Conservation (phyloP, 2,329 filamentous ascomycete genomes). For the Pseudogymnoascus sp. region DNA sequence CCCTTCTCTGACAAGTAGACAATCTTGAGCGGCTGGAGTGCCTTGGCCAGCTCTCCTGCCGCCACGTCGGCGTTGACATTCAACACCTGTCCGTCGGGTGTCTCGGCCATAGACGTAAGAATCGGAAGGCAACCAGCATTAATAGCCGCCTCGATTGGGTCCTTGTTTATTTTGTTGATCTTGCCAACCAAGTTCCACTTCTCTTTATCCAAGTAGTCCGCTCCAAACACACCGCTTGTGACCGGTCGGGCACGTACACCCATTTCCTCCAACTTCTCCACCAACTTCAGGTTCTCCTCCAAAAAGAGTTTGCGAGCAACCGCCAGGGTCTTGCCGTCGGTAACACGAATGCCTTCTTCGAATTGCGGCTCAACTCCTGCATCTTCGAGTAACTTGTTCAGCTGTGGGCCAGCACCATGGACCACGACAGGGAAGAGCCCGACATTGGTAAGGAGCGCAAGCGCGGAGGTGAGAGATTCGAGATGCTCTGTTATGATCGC, state of each 20-base stretch:
- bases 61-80: constrained; percentile 98
- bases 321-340: constrained; percentile 87
- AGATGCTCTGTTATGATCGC: constrained; percentile 93
- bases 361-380: constrained; percentile 93
- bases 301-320: constrained; percentile 89
- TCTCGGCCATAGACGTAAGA: constrained; percentile 93
- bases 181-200: constrained; percentile 95
- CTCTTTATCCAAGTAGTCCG: constrained; percentile 91
- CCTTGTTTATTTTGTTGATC: constrained; percentile 86
- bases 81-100: constrained; percentile 78
- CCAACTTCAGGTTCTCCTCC: constrained; percentile 88
- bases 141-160: constrained; percentile 84
- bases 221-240: constrained; percentile 80
- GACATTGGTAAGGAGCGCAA: constrained; percentile 90
- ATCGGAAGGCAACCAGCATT: constrained; percentile 86
- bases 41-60: constrained; percentile 81
- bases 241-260: constrained; percentile 85
- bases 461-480: constrained; percentile 78
- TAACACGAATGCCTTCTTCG: constrained; percentile 91
- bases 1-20: constrained; percentile 99
- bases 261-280: constrained; percentile 80
- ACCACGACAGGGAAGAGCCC: constrained; percentile 92
- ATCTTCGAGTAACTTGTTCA: constrained; percentile 83
- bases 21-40: constrained; percentile 89
- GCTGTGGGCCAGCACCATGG: constrained; percentile 88